Evolutionary conservation across 352 stramenopile genomes (phyloP).

Genomic region (Phytopythium boreale): DNA sequence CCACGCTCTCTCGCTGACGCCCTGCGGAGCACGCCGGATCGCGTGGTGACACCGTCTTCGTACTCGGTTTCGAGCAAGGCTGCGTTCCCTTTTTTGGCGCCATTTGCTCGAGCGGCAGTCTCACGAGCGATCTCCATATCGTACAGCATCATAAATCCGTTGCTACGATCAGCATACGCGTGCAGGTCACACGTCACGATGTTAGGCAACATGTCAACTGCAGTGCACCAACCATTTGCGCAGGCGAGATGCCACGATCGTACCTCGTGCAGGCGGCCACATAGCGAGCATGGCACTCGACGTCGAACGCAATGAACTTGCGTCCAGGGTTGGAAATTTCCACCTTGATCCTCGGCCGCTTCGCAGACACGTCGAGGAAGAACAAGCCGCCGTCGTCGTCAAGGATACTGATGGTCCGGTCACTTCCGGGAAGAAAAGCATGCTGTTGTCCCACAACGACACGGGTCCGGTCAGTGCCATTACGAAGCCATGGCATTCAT

Average conservation of each 20-base stretch:
- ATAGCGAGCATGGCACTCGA: constrained; percentile 70
- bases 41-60: constrained; percentile 30
- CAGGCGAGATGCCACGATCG: neutral
- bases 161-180: constrained; percentile 25
- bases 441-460: constrained; percentile 30
- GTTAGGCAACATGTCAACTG: neutral
- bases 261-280: constrained; percentile 68
- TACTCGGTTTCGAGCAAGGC: constrained; percentile 43
- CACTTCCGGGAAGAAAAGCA: constrained; percentile 54
- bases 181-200: neutral
- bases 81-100: constrained; percentile 33
- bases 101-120: constrained; percentile 34
- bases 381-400: constrained; percentile 63
- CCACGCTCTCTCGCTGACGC: constrained; percentile 1
- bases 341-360: constrained; percentile 68
- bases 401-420: constrained; percentile 63
- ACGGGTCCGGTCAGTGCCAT: neutral
- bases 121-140: constrained; percentile 76
- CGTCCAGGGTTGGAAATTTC: constrained; percentile 58
- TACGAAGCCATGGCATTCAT: neutral
- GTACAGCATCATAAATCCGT: constrained; percentile 77
- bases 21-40: constrained; percentile 27
- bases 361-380: constrained; percentile 68
- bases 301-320: constrained; percentile 59
- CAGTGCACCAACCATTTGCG: neutral